Conservation (phyloP, 2,329 filamentous ascomycete genomes). For the Sclerotinia spermophila region DNA sequence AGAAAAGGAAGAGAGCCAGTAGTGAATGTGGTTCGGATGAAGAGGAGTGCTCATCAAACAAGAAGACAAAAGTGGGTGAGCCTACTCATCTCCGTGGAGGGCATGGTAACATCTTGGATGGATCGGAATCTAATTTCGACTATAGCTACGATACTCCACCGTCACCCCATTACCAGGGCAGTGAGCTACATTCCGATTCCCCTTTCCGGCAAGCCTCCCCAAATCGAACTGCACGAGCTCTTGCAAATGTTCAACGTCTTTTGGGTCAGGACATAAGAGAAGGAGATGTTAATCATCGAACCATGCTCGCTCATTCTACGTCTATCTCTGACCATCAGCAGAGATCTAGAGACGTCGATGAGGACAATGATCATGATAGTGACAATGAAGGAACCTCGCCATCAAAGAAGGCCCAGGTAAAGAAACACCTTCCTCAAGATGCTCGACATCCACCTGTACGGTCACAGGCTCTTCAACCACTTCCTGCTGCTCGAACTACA, state of each 20-base stretch:
- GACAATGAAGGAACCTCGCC: background rate
- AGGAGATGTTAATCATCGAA: background rate
- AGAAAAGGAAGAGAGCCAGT: background rate
- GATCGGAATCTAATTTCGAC: background rate
- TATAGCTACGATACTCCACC: background rate
- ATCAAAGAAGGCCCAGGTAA: background rate
- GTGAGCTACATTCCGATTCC: background rate
- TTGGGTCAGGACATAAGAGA: too few species aligned
- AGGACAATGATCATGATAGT: background rate
- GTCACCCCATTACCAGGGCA: background rate
- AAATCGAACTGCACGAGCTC: background rate
- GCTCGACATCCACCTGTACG: too few species aligned
- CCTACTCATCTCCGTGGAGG: background rate
- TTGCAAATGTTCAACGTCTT: background rate
- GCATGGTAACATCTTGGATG: background rate
- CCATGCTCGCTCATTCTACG: too few species aligned
- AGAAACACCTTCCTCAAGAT: background rate
- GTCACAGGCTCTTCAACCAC: background rate
- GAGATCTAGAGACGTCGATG: background rate
- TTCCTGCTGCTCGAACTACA: background rate
- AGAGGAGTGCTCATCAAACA: background rate
- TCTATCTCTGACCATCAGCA: too few species aligned
- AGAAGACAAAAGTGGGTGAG: background rate
- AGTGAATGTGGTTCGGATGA: background rate
- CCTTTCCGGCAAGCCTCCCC: background rate